Conservation (phyloP, 257 asterid genomes). For the Solanum rostratum region DNA sequence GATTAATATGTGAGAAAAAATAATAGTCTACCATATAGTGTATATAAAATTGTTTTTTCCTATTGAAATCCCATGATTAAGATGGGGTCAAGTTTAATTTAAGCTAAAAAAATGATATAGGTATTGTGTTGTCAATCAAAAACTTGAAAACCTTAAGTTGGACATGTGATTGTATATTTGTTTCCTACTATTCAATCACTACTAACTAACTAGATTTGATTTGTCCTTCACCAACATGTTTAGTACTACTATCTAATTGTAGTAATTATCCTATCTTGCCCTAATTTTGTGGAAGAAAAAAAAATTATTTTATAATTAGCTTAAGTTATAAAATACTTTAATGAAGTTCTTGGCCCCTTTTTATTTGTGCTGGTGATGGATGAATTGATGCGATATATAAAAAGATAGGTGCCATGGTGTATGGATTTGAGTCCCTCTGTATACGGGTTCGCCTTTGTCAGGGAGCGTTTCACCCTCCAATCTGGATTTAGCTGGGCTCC, state of each 20-base stretch:
- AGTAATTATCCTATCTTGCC: neutral
- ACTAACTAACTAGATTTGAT: conserved; percentile 9
- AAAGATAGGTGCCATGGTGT: neutral
- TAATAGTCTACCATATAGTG: neutral
- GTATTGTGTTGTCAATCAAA: neutral
- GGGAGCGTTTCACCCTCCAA: too few species aligned
- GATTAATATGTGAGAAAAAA: neutral
- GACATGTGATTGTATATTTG: neutral
- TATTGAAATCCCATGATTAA: neutral
- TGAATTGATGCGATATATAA: neutral
- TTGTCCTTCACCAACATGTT: conserved; percentile 4
- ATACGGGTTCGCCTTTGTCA: too few species aligned
- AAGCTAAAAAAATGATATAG: neutral
- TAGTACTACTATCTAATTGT: neutral
- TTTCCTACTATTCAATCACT: neutral
- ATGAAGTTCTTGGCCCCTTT: neutral
- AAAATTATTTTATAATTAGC: neutral
- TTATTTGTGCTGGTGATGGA: neutral
- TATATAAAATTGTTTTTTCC: neutral
- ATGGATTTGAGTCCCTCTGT: neutral
- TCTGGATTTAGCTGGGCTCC: too few species aligned
- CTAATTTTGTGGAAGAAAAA: neutral
- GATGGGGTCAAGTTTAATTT: neutral
- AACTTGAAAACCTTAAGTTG: neutral
- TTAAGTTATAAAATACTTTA: neutral